These are phyloP conservation scores for Chlorella sp. DNA, from an alignment of 139 green algal species.

Conservation along the genomic window DNA sequence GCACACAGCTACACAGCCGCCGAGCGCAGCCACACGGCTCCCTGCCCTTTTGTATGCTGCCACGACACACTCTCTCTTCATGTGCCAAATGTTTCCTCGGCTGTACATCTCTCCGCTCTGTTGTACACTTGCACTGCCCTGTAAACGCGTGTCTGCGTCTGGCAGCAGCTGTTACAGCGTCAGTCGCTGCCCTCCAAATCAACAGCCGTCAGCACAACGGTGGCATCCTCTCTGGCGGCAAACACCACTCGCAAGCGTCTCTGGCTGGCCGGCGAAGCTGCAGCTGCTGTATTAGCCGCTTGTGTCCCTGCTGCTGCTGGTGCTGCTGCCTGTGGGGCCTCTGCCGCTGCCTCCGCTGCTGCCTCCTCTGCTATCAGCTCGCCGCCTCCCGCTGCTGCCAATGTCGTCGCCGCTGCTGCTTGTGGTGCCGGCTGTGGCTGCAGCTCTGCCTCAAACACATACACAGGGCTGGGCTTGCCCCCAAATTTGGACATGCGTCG, in stretches of 20 bases:
- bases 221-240: background rate
- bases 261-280: background rate
- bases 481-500: conserved; percentile 20
- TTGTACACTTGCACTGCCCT: too few species aligned
- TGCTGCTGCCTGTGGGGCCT: background rate
- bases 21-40: too few species aligned
- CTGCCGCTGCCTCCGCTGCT: background rate
- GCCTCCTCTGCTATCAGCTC: background rate
- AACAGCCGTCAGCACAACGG: background rate
- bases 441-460: background rate
- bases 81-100: too few species aligned
- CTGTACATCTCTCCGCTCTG: too few species aligned
- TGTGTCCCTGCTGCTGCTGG: background rate
- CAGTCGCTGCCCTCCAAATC: background rate
- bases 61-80: too few species aligned
- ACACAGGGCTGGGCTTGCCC: background rate
- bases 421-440: background rate
- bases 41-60: too few species aligned
- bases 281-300: background rate
- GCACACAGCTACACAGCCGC: too few species aligned
- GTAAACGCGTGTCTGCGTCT: too few species aligned
- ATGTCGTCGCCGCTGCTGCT: background rate
- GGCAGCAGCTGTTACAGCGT: background rate
- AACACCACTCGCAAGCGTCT: background rate
- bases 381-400: background rate